Conservation (phyloP, 208 protist genomes). For the Balamuthia mandrillaris region DNA sequence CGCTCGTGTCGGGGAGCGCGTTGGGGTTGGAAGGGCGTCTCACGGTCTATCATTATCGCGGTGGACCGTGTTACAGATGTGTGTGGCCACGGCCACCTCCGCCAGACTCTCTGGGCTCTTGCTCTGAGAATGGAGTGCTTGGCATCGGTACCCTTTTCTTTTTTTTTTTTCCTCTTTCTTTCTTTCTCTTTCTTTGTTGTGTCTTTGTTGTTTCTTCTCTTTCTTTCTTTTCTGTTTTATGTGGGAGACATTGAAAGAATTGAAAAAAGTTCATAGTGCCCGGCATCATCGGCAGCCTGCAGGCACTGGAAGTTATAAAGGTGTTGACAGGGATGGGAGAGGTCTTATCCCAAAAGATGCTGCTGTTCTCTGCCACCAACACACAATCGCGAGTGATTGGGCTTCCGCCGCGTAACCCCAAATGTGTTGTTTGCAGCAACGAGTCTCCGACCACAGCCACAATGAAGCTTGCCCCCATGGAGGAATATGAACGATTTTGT, state of each 20-base stretch:
- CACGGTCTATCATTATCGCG: constrained; percentile 56
- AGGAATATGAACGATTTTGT: constrained; percentile 1
- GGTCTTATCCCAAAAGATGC: background rate
- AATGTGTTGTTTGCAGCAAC: background rate
- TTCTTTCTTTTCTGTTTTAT: too few species aligned
- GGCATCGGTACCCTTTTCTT: constrained; percentile 48
- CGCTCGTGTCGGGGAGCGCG: constrained; percentile 63
- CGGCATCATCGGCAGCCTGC: constrained; percentile 63
- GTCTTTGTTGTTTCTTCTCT: too few species aligned
- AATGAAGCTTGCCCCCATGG: background rate
- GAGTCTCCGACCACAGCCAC: background rate
- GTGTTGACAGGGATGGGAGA: constrained; percentile 37
- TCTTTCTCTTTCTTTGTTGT: too few species aligned
- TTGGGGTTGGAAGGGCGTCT: constrained; percentile 65
- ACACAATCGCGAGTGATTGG: background rate
- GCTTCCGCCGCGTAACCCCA: background rate
- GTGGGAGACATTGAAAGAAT: too few species aligned
- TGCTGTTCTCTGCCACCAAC: background rate
- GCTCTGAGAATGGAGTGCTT: constrained; percentile 59
- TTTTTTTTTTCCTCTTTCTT: too few species aligned
- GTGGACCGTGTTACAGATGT: constrained; percentile 70
- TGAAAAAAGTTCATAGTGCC: too few species aligned
- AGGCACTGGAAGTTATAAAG: constrained; percentile 70
- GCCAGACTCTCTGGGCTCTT: constrained; percentile 48
- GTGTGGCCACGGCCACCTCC: constrained; percentile 62